These are phyloP conservation scores for Didymosphaeria variabile DNA, from an alignment of 2,329 filamentous ascomycete species.

Conservation along the genomic window DNA sequence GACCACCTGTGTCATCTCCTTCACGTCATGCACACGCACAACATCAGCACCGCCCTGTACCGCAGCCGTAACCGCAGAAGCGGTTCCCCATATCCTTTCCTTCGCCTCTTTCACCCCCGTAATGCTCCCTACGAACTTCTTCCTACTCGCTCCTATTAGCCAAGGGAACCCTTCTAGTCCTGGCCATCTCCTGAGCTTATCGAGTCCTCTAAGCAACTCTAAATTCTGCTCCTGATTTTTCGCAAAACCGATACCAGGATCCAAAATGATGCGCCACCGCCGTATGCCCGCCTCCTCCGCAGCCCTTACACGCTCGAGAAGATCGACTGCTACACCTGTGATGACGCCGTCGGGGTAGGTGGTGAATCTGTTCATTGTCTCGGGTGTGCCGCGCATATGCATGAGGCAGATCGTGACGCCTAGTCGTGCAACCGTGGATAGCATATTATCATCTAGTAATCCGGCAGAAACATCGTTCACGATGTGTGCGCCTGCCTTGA, in stretches of 20 bases:
- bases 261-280: constrained; percentile 93
- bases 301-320: constrained; percentile 73
- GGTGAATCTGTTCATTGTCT: constrained; percentile 75
- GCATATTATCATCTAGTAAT: constrained; percentile 79
- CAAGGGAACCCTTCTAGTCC: constrained; percentile 78
- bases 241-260: constrained; percentile 93
- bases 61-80: constrained; percentile 84
- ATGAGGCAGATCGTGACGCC: constrained; percentile 84
- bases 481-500: constrained; percentile 84
- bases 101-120: constrained; percentile 77
- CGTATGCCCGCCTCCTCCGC: constrained; percentile 85
- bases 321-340: constrained; percentile 70
- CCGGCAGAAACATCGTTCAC: constrained; percentile 96
- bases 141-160: constrained; percentile 88
- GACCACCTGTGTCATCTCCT: constrained; percentile 83
- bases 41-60: constrained; percentile 90
- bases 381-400: constrained; percentile 91
- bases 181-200: constrained; percentile 60
- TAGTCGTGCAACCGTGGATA: constrained; percentile 78
- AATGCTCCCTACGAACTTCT: constrained; percentile 84
- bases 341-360: constrained; percentile 75
- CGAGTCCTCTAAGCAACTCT: constrained; percentile 74
- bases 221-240: constrained; percentile 85
- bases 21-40: constrained; percentile 89
- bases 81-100: constrained; percentile 84